phyloP scores from a whole-genome alignment of 768 basidiomycete genomes.

The Boletus reticulatus region DNA sequence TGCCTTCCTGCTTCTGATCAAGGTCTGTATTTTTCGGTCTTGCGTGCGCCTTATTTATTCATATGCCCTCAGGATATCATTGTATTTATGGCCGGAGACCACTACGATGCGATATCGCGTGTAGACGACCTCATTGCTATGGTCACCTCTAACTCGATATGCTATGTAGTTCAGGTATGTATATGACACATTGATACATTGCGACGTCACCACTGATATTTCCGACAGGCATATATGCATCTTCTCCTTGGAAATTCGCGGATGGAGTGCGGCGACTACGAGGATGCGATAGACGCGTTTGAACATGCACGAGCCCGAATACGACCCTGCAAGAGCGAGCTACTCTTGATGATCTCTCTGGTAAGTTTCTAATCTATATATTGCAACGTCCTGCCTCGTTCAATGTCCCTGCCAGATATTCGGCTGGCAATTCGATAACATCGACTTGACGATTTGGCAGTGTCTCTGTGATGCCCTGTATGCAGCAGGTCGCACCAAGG shows the following conservation, averaged over 20 bases:
- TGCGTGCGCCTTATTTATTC: background rate
- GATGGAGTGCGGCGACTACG: background rate
- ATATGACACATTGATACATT: background rate
- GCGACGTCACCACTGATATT: background rate
- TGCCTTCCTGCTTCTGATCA: background rate
- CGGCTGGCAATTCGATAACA: constrained; percentile 6
- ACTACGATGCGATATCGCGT: constrained; percentile 4
- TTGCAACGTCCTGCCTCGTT: background rate
- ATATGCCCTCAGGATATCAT: constrained; percentile 1
- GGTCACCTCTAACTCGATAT: background rate
- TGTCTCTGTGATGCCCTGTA: constrained; percentile 6
- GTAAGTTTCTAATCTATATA: background rate
- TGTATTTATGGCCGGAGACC: constrained; percentile 3
- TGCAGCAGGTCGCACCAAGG: background rate
- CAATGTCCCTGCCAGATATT: constrained; percentile 1
- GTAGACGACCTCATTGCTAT: background rate
- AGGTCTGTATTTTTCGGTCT: background rate
- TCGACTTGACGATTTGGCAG: background rate
- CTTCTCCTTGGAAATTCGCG: background rate
- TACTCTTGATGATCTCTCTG: background rate
- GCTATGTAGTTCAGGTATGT: background rate
- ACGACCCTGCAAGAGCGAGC: background rate
- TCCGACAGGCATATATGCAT: constrained; percentile 3
- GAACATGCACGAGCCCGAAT: background rate
- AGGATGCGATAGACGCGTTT: background rate